Percentiles rank a stretch among this genome's conserved stretches.
Conservation (phyloP, 768 basidiomycete genomes). For the Cystobasidium ongulense region DNA sequence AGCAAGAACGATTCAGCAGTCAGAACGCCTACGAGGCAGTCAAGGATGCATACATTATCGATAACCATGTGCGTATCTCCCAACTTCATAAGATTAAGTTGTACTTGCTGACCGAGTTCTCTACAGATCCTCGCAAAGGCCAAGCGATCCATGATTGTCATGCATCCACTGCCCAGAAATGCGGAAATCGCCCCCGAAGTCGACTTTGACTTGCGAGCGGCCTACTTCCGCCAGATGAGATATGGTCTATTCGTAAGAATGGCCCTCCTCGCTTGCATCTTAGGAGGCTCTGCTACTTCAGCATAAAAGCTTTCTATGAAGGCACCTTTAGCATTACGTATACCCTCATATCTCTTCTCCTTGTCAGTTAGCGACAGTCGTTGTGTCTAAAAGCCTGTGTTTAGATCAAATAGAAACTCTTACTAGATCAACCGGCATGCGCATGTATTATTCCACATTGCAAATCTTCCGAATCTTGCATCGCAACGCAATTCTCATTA, state of each 20-base stretch:
- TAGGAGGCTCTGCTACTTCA: not conserved
- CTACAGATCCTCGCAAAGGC: slow-evolving; percentile 66
- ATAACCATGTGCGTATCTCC: slow-evolving; percentile 58
- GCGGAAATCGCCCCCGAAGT: slow-evolving; percentile 98
- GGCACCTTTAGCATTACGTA: too few species aligned
- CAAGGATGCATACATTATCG: slow-evolving; percentile 83
- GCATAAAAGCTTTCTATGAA: not conserved
- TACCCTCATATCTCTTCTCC: not conserved
- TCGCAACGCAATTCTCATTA: too few species aligned
- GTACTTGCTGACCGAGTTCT: not conserved
- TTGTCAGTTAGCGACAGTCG: not conserved
- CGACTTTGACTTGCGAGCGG: slow-evolving; percentile 89
- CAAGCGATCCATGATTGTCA: slow-evolving; percentile 95
- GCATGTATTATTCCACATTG: not conserved
- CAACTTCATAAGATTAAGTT: not conserved
- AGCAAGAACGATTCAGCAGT: slow-evolving; percentile 81
- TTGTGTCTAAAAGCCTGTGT: not conserved
- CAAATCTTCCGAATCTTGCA: too few species aligned
- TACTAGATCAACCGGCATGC: not conserved
- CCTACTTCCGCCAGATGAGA: slow-evolving; percentile 97
- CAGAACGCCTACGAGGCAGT: slow-evolving; percentile 79
- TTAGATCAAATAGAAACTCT: not conserved
- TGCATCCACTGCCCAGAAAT: slow-evolving; percentile 95
- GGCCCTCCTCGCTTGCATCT: slow-evolving; percentile 23
- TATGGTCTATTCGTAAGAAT: slow-evolving; percentile 90